Base-by-base conservation (phyloP, 352 stramenopile species). In the Thraustochytrium striatum region DNA sequence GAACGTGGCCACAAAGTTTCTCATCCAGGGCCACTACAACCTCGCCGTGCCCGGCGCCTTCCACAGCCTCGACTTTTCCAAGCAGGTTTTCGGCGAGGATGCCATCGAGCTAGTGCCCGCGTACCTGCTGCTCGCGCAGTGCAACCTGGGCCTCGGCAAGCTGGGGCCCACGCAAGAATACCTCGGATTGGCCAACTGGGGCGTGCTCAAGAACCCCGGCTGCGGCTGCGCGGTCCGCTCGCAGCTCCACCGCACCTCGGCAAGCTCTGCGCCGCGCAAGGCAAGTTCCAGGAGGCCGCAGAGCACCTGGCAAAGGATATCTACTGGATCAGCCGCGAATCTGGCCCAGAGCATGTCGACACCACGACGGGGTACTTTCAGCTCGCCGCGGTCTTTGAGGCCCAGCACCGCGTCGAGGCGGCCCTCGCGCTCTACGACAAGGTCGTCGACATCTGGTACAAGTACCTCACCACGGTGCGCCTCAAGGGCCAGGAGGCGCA, bases 401-500 rank as follows among this genome's bases (percentile, higher is more conserved):
- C 82, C 25, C 86, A 90, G 68, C 75, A 87, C 38, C 82, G 84
- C 61, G 83, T 85, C 38, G 81, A 88, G 58, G 78, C 79, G 43
- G 85, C 85, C 0, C 80, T 88, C 19, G 85, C 85, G 13, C 85
- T 87, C 58, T 88, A 87, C 57, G 85, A 88, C 72, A 88, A 88
- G 83, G 85, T 90, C 19, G 85, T 90, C 25, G 87, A 90, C 59
- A 84, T 89, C 25, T 90, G 87, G 87, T 90, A 91, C 82, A 90
- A 90, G 72, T 90, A 89, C 52, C 78, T 90, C n/a, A 43, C 47
- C 11, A 73, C 73, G 28, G 84, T 85, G 9, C 61, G 85, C 8
- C 72, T 41, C 44, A 61, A 85, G n/a, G 39, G 81, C 21, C 79
- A 83, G 28, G 58, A 87, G 28, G 81, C 53, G 3, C 72, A 88